Evolutionary conservation across 202 grass and related monocot species (phyloP), one percentile per base, ranked within the genome.

Genomic region (Dendrocalamus latiflorus): DNA sequence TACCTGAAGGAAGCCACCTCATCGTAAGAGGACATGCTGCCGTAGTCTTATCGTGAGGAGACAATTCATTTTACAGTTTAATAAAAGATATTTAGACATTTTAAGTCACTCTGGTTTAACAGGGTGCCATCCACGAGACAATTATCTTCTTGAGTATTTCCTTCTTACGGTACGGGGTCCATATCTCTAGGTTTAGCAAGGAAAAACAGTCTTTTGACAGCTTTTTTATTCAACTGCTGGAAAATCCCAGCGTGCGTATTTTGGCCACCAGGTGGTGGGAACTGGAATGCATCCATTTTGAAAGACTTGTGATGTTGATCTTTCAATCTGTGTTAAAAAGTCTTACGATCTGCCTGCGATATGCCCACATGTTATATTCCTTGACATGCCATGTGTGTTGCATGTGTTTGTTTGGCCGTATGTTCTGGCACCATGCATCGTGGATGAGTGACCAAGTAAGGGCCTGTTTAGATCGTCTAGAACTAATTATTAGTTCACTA

Each of bases 1-100:
- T 95, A 95, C 70, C 87, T 95, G 60, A 95, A 95, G 83, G 56
- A 86, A 8, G 76, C 90, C 16, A 86, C 92, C 33, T 85, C 85
- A 30, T 79, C 74, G 28, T 86, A 37, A 36, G 42, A 43, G 24
- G 34, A 37, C 15, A 24, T 33, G 51, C 21, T 45, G 38, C 26
- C 12, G 11, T 42, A 17, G 39, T 58, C 39, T 66, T 89, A 20
- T 53, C 34, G 15, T 79, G 78, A 68, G 14, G 50, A n/a, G 43
- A 30, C 9, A 63, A 90, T 90, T 86, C 79, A 5, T 86, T 90
- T 82, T 83, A 68, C 84, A 75, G 68, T 84, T 68, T 53, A 90
- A 90, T 90, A 90, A 90, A 61, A 80, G 57, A 69, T 16, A 72
- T 75, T 21, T 86, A 86, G 88, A 79, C 44, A 67, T 63, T 70